These are phyloP conservation scores for Auxenochlorella pyrenoidosa DNA, from an alignment of 139 green algal genomes.

Conservation along the genomic window DNA sequence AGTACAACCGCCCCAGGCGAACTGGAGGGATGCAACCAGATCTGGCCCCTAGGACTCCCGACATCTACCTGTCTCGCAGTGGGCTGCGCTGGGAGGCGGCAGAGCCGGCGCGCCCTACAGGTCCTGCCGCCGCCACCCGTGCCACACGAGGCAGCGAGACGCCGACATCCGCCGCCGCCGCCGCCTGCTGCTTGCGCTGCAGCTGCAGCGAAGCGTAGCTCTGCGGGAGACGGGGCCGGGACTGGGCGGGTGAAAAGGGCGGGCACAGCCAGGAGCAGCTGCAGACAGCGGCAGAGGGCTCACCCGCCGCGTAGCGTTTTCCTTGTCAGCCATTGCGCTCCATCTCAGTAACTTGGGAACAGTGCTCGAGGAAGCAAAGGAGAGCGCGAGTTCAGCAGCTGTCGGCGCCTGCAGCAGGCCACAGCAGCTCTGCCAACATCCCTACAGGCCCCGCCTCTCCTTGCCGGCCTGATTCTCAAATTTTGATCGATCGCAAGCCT, in stretches of 20 bases:
- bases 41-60: no score
- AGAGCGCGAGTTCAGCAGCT: no score
- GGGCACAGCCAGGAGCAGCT: background rate
- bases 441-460: no score
- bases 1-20: background rate
- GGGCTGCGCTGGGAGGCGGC: background rate
- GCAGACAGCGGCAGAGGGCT: background rate
- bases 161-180: no score
- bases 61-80: background rate
- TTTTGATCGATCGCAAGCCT: no score
- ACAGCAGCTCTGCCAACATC: no score
- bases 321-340: background rate
- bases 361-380: background rate
- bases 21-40: background rate
- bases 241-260: background rate
- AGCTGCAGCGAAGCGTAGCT: conserved; percentile 11
- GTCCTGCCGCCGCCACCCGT: background rate
- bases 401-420: background rate
- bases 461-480: no score
- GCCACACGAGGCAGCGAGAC: conserved; percentile 6
- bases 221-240: background rate
- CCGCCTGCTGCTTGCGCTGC: conserved; percentile 30
- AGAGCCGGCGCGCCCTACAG: no score
- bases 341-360: background rate
- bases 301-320: background rate